Base-by-base conservation (phyloP, 2,329 filamentous ascomycete genomes). In the Claviceps cyperi region DNA sequence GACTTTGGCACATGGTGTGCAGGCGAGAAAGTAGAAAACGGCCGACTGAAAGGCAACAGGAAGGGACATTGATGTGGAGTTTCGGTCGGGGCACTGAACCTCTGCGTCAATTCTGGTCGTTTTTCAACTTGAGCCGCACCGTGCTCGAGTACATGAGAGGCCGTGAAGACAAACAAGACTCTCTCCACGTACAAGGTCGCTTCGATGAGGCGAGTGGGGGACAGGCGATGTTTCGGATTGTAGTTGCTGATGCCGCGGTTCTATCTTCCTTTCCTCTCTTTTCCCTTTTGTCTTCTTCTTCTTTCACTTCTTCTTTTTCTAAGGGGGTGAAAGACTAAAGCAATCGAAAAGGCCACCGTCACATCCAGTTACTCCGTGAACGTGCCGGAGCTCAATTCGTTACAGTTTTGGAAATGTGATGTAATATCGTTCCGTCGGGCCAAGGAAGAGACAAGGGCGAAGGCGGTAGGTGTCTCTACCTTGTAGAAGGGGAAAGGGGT, bases 1-100 rank as follows among this genome's bases (percentile, higher is more conserved):
- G 53, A 83, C 77, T 57, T 86, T 78, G 51, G 81, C 75, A 68
- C 89, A 96, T 67, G 85, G 85, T 54, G 83, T 81, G 63, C 86
- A 91, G 50, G 84, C 84, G 52, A 84, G 69, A 56, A 87, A 74
- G 70, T 86, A 88, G 72, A 89, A 90, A 63, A 86, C 69, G 56
- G 83, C 83, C 49, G 84, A 89, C 65, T 87, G 86, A 35, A 87
- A 70, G 59, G 78, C 80, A 53, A 78, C 72, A 51, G 70, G 68
- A 55, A 81, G 63, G 54, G 68, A 70, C 69, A 71, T 70, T 32
- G 61, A 54, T 50, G 58, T 51, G 48, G 54, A 48, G 51, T 24
- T 45, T 17, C 2, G 39, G 52, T 46, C 37, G 45, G 44, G 51
- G 1, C 19, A 28, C 21, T 28, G 32, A 11, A 32, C 9, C 17